Evolutionary conservation across 2,329 filamentous ascomycete species (phyloP), one percentile per base, ranked within the genome.

Genomic region (Penicillium sp.): DNA sequence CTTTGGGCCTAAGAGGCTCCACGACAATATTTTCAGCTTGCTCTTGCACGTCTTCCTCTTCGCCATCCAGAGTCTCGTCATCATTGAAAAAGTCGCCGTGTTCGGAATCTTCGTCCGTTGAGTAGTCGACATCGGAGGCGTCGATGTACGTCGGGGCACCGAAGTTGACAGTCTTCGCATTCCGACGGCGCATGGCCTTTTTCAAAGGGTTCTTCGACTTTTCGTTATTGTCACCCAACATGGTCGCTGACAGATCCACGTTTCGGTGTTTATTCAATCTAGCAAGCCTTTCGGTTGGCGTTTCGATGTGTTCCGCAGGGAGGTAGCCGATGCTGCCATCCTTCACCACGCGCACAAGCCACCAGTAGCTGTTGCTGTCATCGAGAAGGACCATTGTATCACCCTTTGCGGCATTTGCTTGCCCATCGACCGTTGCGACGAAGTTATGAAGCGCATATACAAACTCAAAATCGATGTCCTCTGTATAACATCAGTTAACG

Each of bases 381-480:
- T 98, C 93, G 21, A 98, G 80, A 56, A 98, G 77, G 47, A 97
- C 91, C 93, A 98, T 98, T 13, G 91, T 97, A 65, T 98, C 93
- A 45, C 93, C 93, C 72, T 98, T 98, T 31, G 88, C 94, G 52
- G 93, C 93, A 75, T 97, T 98, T 55, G 93, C 93, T 71, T 98
- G 93, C 26, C 93, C 93, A 72, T 98, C 93, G 43, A 98, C 93
- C 0, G 93, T 97, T 26, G 93, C 93, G 57, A 96, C 87, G 64
- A 98, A 98, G 2, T 91, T 98, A 69, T 97, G 93, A 51, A 98
- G 77, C 26, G 93, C 93, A 73, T 98, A 98, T 53, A 98, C 93
- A 72, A 97, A 97, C 69, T 97, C 91, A 75, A 98, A 97, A 77
- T 98, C 93, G 72, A 98, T 98, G 65, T 98, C 93, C 80, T 98